phyloP scores from a whole-genome alignment of 805 yeast species.

The Candida xiaguanensis region DNA sequence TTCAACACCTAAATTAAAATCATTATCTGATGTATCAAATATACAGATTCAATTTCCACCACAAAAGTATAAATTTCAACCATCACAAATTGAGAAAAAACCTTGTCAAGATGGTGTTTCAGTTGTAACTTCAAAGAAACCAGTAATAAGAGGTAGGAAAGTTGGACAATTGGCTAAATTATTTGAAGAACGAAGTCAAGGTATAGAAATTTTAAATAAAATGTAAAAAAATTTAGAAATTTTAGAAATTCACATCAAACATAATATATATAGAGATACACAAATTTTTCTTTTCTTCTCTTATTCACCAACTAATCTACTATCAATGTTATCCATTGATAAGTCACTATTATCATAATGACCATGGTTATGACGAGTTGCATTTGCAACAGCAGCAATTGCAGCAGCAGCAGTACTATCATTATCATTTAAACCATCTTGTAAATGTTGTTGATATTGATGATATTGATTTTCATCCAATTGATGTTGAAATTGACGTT shows the following conservation, averaged over 20 bases:
- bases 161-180: slow-evolving; percentile 61
- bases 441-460: slow-evolving; percentile 29
- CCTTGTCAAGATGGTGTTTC: background rate
- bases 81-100: slow-evolving; percentile 2
- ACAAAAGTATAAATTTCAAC: slow-evolving; percentile 29
- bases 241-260: too few species aligned
- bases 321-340: slow-evolving; percentile 43
- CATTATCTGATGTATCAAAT: slow-evolving; percentile 19
- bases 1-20: background rate
- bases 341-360: slow-evolving; percentile 27
- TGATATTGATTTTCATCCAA: slow-evolving; percentile 20
- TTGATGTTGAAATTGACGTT: slow-evolving; percentile 24
- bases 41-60: slow-evolving; percentile 34
- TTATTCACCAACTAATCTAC: slow-evolving; percentile 42
- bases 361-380: slow-evolving; percentile 27
- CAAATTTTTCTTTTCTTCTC: background rate
- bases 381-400: slow-evolving; percentile 42
- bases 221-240: slow-evolving; percentile 14
- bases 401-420: slow-evolving; percentile 20
- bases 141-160: slow-evolving; percentile 51
- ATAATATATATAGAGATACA: slow-evolving; percentile 1
- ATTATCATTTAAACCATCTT: slow-evolving; percentile 12
- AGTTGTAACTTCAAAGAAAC: slow-evolving; percentile 19
- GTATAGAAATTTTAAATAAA: slow-evolving; percentile 29
- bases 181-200: slow-evolving; percentile 56